phyloP scores from a whole-genome alignment of 768 basidiomycete species.

The Piloderma croceum region DNA sequence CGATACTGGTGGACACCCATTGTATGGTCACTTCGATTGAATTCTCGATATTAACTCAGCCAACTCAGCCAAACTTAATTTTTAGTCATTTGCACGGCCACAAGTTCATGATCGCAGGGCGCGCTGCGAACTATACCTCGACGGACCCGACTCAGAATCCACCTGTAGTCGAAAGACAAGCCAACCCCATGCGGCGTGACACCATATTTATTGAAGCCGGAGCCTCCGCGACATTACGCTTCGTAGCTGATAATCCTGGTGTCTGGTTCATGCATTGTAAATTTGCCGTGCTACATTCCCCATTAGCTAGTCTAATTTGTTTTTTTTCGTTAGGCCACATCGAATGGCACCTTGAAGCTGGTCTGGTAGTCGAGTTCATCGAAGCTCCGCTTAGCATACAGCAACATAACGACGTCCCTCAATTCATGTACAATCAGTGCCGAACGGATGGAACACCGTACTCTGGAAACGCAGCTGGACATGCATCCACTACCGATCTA shows the following conservation, averaged over 20 bases:
- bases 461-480: conserved; percentile 87
- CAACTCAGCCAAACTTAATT: too few relatives aligned
- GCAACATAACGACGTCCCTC: conserved; percentile 44
- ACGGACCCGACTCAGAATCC: conserved; percentile 76
- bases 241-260: conserved; percentile 46
- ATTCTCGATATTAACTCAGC: too few relatives aligned
- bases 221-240: conserved; percentile 42
- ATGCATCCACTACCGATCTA: conserved; percentile 63
- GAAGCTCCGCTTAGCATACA: conserved; percentile 75
- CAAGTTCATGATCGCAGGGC: conserved; percentile 74
- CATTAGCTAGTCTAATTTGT: too few relatives aligned
- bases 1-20: conserved; percentile 77
- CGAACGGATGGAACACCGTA: conserved; percentile 46
- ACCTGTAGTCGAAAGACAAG: conserved; percentile 66
- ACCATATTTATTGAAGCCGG: conserved; percentile 65
- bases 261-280: conserved; percentile 47
- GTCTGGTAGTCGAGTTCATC: conserved; percentile 81
- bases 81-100: conserved; percentile 88
- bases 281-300: conserved; percentile 18
- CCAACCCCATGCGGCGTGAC: conserved; percentile 90
- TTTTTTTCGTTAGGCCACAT: conserved; percentile 54
- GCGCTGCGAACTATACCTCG: conserved; percentile 64
- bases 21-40: conserved; percentile 62
- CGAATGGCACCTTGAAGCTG: conserved; percentile 81
- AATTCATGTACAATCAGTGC: conserved; percentile 68